These are phyloP conservation scores for Metschnikowia koreensis DNA, from an alignment of 805 yeast species.

Conservation along the genomic window DNA sequence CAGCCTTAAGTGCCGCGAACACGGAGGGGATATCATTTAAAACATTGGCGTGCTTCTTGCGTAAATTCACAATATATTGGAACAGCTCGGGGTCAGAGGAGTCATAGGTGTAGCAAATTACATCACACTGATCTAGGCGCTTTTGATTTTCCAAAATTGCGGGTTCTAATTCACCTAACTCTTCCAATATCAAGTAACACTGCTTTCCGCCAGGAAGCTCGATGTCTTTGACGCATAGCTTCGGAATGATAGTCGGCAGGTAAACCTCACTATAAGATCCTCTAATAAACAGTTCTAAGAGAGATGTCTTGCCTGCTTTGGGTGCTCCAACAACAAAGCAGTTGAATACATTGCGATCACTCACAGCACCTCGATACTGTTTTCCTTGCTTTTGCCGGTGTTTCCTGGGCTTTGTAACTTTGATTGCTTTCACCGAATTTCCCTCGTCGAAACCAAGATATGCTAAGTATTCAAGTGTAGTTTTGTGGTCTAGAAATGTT, in stretches of 20 bases:
- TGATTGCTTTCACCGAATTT: conserved; percentile 46
- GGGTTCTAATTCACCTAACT: conserved; percentile 81
- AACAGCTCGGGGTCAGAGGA: conserved; percentile 96
- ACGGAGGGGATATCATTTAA: conserved; percentile 73
- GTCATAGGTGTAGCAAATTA: conserved; percentile 84
- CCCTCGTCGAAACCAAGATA: conserved; percentile 80
- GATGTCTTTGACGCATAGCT: conserved; percentile 85
- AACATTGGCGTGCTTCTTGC: conserved; percentile 54
- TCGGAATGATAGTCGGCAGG: conserved; percentile 78
- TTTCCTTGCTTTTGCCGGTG: conserved; percentile 63
- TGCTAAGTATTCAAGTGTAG: conserved; percentile 84
- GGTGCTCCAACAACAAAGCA: conserved; percentile 86
- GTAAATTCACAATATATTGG: conserved; percentile 71
- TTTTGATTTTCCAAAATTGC: conserved; percentile 71
- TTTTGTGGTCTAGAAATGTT: conserved; percentile 77
- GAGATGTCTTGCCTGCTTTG: conserved; percentile 82
- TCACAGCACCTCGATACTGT: conserved; percentile 62
- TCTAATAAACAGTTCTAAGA: conserved; percentile 77
- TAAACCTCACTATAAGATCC: conserved; percentile 68
- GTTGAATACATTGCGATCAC: conserved; percentile 87
- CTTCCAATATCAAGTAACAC: conserved; percentile 87
- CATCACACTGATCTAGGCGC: conserved; percentile 83
- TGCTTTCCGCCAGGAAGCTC: conserved; percentile 95
- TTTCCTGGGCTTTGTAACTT: conserved; percentile 79
- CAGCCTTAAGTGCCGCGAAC: conserved; percentile 92